These are phyloP conservation scores for Aspergillus asperescens DNA, from an alignment of 495 filamentous ascomycete species.

Conservation along the genomic window DNA sequence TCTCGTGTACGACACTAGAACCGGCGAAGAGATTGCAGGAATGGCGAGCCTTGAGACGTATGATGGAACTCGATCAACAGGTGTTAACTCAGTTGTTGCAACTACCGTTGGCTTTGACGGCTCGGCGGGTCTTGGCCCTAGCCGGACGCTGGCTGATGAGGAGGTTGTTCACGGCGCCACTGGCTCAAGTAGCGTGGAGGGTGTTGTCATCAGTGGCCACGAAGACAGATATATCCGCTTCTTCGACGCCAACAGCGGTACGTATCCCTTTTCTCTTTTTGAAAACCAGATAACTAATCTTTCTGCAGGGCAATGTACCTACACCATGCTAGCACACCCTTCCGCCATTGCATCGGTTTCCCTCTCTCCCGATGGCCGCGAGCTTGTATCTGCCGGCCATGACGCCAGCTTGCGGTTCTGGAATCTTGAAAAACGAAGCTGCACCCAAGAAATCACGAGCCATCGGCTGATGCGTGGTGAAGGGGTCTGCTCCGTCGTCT, in stretches of 20 bases:
- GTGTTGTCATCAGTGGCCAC: slow-evolving; percentile 88
- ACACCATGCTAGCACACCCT: slow-evolving; percentile 95
- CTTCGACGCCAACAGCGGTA: slow-evolving; percentile 98
- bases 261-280: slow-evolving; percentile 29
- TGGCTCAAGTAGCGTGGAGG: slow-evolving; percentile 80
- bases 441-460: slow-evolving; percentile 87
- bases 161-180: slow-evolving; percentile 75
- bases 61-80: slow-evolving; percentile 73
- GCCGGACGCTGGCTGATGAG: slow-evolving; percentile 55
- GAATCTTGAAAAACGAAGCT: slow-evolving; percentile 90
- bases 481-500: slow-evolving; percentile 86
- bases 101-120: slow-evolving; percentile 76
- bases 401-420: slow-evolving; percentile 94
- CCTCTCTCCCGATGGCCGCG: slow-evolving; percentile 83
- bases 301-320: slow-evolving; percentile 90
- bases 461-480: slow-evolving; percentile 91
- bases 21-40: slow-evolving; percentile 81
- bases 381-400: slow-evolving; percentile 93
- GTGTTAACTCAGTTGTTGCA: slow-evolving; percentile 88
- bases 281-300: slow-evolving; percentile 28
- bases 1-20: slow-evolving; percentile 83
- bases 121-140: slow-evolving; percentile 57
- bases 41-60: slow-evolving; percentile 95
- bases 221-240: slow-evolving; percentile 94
- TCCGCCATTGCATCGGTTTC: slow-evolving; percentile 85